A percentile compares a stretch with the other conserved stretches of the same genome.
These are phyloP conservation scores for Gillenia trifoliata DNA, from an alignment of 306 rosid genomes.

Conservation along the genomic window DNA sequence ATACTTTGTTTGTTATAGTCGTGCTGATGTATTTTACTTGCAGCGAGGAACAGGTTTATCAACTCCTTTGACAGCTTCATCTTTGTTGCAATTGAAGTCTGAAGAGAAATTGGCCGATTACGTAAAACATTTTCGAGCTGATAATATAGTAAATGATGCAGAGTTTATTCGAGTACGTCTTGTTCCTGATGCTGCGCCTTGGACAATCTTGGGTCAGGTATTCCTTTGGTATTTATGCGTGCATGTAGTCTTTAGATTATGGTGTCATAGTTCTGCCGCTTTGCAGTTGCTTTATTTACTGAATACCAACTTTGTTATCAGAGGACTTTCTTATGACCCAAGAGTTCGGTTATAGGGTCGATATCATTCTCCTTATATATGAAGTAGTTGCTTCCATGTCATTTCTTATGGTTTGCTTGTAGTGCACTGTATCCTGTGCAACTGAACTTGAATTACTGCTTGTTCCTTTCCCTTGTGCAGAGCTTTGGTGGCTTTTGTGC, in stretches of 20 bases:
- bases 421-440: constrained; percentile 11
- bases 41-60: constrained; percentile 99
- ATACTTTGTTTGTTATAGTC: constrained; percentile 15
- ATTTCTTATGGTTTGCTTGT: constrained; percentile 10
- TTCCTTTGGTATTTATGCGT: constrained; percentile 17
- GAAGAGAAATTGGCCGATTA: constrained; percentile 58
- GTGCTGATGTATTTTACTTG: constrained; percentile 24
- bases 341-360: neutral
- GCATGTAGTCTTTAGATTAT: constrained; percentile 10
- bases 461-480: constrained; percentile 36
- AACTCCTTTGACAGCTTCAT: constrained; percentile 78
- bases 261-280: neutral
- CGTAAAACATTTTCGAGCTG: constrained; percentile 83
- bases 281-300: neutral
- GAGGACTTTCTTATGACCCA: neutral
- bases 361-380: neutral
- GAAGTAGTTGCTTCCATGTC: neutral
- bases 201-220: constrained; percentile 98
- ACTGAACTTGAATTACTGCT: constrained; percentile 22
- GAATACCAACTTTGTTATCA: neutral
- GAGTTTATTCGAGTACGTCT: constrained; percentile 76
- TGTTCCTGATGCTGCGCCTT: constrained; percentile 82
- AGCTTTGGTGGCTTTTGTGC: constrained; percentile 96
- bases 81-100: constrained; percentile 73
- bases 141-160: constrained; percentile 85